A percentile compares a stretch with the other conserved stretches of the same genome.
These are phyloP conservation scores for Fistulinella staudtii DNA, from an alignment of 1,284 basidiomycete genomes.

Conservation along the genomic window DNA sequence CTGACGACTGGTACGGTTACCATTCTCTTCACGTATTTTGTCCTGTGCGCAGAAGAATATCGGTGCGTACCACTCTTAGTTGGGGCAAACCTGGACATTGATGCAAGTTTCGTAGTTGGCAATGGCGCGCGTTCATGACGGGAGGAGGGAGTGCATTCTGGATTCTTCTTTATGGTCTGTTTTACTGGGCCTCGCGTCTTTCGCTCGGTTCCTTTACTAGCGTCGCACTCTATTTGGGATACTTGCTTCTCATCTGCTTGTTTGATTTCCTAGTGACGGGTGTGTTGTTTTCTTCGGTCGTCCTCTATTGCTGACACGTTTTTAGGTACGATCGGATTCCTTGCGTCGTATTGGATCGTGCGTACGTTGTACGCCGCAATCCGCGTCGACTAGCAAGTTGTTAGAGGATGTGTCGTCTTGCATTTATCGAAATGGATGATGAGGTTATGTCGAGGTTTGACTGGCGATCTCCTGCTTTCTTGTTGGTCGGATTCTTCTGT, in stretches of 20 bases:
- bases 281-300: constrained; percentile 28
- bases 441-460: background rate
- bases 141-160: constrained; percentile 94
- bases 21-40: constrained; percentile 89
- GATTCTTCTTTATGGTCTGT: constrained; percentile 60
- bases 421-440: constrained; percentile 17
- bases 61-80: constrained; percentile 43
- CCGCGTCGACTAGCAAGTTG: constrained; percentile 55
- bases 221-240: constrained; percentile 87
- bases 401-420: constrained; percentile 9
- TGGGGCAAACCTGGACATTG: background rate
- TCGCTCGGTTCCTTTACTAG: constrained; percentile 83
- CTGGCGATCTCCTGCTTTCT: background rate
- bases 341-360: constrained; percentile 85
- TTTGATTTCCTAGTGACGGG: constrained; percentile 90
- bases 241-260: constrained; percentile 79
- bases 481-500: background rate
- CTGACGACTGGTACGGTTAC: constrained; percentile 89
- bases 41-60: constrained; percentile 94
- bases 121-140: constrained; percentile 94
- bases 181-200: constrained; percentile 87
- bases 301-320: constrained; percentile 6
- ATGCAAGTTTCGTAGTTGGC: constrained; percentile 61
- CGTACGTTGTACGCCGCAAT: constrained; percentile 77
- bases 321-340: constrained; percentile 78